These are phyloP conservation scores for Botrytis paeoniae DNA, from an alignment of 2,329 filamentous ascomycete genomes.

Conservation along the genomic window DNA sequence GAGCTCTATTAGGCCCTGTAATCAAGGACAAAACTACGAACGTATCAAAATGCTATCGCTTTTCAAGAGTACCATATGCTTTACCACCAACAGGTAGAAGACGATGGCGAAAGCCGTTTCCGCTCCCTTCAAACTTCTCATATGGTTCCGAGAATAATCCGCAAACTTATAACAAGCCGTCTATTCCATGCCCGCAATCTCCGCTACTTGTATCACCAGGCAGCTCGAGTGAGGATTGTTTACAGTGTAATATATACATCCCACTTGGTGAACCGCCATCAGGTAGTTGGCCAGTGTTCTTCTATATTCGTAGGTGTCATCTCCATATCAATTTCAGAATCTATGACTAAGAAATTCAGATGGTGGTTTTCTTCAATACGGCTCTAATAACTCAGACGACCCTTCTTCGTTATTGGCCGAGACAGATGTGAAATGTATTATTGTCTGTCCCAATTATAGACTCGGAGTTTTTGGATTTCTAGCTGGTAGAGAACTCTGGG, in stretches of 20 bases:
- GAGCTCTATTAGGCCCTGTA: neutral
- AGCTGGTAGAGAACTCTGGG: neutral
- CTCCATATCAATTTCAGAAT: neutral
- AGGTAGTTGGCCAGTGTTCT: slow-evolving; percentile 16
- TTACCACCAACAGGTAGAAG: slow-evolving; percentile 13
- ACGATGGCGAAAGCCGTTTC: slow-evolving; percentile 8
- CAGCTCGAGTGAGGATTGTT: slow-evolving; percentile 15
- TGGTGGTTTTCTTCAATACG: slow-evolving; percentile 44
- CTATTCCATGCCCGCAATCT: slow-evolving; percentile 6
- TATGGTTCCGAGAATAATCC: neutral
- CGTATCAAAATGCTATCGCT: slow-evolving; percentile 36
- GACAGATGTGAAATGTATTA: slow-evolving; percentile 56
- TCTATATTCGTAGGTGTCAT: slow-evolving; percentile 15
- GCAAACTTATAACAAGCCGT: neutral
- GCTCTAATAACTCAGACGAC: slow-evolving; percentile 34
- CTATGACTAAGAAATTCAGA: slow-evolving; percentile 38
- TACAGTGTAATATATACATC: slow-evolving; percentile 17
- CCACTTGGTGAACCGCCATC: slow-evolving; percentile 6
- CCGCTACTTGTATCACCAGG: neutral
- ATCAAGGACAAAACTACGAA: neutral
- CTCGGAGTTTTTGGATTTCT: slow-evolving; percentile 43
- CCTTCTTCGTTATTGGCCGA: slow-evolving; percentile 61
- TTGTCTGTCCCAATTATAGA: slow-evolving; percentile 57
- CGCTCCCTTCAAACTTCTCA: slow-evolving; percentile 3
- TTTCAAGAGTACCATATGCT: slow-evolving; percentile 39